Conservation (phyloP, 1,284 basidiomycete genomes). For the Pholiota adiposa region DNA sequence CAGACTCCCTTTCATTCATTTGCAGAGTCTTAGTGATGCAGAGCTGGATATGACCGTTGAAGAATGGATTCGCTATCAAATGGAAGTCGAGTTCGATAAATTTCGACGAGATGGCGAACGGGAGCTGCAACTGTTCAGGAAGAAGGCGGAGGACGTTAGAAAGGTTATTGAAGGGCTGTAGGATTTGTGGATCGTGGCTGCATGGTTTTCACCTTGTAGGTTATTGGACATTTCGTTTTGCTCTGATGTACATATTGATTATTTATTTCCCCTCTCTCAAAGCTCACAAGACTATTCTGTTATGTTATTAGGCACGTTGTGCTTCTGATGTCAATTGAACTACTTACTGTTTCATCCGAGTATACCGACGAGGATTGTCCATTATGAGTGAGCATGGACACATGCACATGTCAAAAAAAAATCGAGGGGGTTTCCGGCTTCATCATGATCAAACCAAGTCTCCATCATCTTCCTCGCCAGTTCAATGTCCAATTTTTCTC, state of each 20-base stretch:
- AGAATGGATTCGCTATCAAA: constrained; percentile 77
- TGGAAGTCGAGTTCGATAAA: constrained; percentile 62
- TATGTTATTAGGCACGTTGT: background rate
- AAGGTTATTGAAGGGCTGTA: constrained; percentile 39
- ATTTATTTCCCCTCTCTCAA: background rate
- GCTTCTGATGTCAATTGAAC: background rate
- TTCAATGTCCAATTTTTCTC: no score
- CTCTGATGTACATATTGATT: background rate
- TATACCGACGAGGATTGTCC: background rate
- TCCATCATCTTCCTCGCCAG: no score
- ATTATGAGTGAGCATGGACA: background rate
- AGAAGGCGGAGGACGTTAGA: constrained; percentile 61
- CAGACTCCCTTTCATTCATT: constrained; percentile 43
- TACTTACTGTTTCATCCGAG: background rate
- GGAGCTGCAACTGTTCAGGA: constrained; percentile 60
- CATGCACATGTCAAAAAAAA: background rate
- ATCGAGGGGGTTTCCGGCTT: background rate
- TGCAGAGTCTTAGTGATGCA: constrained; percentile 55
- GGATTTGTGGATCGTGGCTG: constrained; percentile 13
- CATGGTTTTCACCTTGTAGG: background rate
- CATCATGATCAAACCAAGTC: no score
- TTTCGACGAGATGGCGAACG: constrained; percentile 65
- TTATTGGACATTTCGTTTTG: background rate
- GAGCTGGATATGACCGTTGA: constrained; percentile 77
- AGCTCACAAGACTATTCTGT: background rate